A percentile compares a stretch with the other conserved stretches of the same genome.
phyloP scores from a whole-genome alignment of 345 rosid species.

The Mallotus nudiflorus region DNA sequence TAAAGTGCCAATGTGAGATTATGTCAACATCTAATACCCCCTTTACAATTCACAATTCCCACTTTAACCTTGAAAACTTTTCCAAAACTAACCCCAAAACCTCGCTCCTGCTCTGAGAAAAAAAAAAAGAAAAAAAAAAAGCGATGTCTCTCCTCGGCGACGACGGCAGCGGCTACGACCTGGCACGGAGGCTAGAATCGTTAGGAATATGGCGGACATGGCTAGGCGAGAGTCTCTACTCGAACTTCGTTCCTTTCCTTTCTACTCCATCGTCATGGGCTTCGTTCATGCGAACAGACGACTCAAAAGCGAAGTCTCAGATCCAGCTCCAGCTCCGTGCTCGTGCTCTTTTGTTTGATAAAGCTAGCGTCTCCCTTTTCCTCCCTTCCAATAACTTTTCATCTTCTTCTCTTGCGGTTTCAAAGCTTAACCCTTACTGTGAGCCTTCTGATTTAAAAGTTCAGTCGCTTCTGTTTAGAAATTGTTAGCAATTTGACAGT shows the following conservation, averaged over 20 bases:
- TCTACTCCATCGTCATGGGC: constrained; percentile 79
- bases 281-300: constrained; percentile 72
- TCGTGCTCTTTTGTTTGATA: constrained; percentile 88
- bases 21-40: too few species aligned
- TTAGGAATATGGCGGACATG: constrained; percentile 80
- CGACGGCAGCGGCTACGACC: constrained; percentile 84
- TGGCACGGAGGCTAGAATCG: constrained; percentile 71
- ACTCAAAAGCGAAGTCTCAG: constrained; percentile 68
- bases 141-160: constrained; percentile 90
- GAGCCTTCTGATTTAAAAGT: constrained; percentile 13
- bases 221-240: constrained; percentile 75
- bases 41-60: constrained; percentile 6
- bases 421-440: constrained; percentile 77
- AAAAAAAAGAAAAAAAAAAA: neutral
- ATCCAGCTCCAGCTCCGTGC: constrained; percentile 86
- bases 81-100: neutral
- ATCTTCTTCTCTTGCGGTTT: constrained; percentile 45
- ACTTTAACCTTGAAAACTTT: neutral
- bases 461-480: neutral
- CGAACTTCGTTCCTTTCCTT: constrained; percentile 51
- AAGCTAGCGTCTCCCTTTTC: constrained; percentile 73
- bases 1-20: too few species aligned
- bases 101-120: neutral
- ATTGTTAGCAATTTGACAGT: neutral
- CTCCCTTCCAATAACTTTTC: constrained; percentile 36